Base-by-base conservation (phyloP, 306 rosid species). In the Fragaria nilgerrensis region DNA sequence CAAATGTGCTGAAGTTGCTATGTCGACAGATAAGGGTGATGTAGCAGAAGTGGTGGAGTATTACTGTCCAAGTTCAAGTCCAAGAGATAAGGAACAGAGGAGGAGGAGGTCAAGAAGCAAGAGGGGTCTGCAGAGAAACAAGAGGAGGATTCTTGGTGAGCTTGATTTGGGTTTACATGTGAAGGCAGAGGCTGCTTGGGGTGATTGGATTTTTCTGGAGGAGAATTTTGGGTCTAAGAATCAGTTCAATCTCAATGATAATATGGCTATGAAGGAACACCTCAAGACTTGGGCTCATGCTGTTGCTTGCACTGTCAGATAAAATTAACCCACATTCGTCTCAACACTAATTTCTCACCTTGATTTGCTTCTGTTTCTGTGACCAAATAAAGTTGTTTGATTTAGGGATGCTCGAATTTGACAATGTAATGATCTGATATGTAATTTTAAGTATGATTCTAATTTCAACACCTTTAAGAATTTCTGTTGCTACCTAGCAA, bases 271-370 rank as follows among this genome's bases (percentile, higher is more conserved):
- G 96, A 92, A 92, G 73, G 78, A 86, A 72, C 92, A 88, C 78
- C 89, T 92, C 72, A 92, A 76, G 88, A 78, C 87, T 29, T 88
- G 97, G 97, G 97, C 96, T 73, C 75, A 77, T 75, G 93, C 92
- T 19, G 92, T 92, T 74, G 96, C 93, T 29, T 87, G 85, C 79
- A 70, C 77, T 82, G 85, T 92, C 80, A 87, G 83, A 81, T 88
- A 64, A 62, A 53, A 23, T 72, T 37, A 14, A 44, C 69, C 45
- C 14, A 29, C 67, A 22, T 71, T 73, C 9, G 9, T 9, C 58
- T 5, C 29, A 19, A 11, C 14, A 3, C 49, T 44, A 44, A 29
- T 56, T 52, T 43, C 73, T 25, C 50, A 49, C 45, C 65, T 73
- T 56, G 16, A 39, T 39, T 4, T 76, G 20, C 44, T 45, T 56